phyloP scores from a whole-genome alignment of 1,139 yeast species.

The Nadsonia starkeyi-henricii region DNA sequence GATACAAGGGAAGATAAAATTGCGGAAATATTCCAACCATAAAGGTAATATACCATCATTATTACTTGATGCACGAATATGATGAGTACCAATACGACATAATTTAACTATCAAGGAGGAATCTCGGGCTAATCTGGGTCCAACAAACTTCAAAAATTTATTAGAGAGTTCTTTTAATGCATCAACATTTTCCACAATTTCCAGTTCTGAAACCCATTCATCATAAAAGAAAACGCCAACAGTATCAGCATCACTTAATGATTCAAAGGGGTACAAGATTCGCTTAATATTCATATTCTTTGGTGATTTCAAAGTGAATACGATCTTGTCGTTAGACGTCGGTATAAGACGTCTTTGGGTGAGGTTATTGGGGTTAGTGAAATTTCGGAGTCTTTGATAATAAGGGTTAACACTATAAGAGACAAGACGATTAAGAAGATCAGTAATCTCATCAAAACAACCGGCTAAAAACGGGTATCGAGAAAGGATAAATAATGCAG shows the following conservation, averaged over 20 bases:
- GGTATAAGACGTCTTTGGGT: not conserved
- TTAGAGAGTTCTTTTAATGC: slow-evolving; percentile 36
- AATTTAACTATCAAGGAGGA: slow-evolving; percentile 41
- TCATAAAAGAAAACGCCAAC: slow-evolving; percentile 35
- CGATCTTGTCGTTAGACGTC: slow-evolving; percentile 1
- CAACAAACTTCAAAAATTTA: slow-evolving; percentile 40
- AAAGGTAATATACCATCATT: slow-evolving; percentile 8
- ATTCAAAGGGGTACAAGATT: slow-evolving; percentile 5
- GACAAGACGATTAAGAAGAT: slow-evolving; percentile 36
- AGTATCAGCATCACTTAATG: slow-evolving; percentile 17
- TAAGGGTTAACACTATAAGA: slow-evolving; percentile 40
- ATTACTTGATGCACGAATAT: slow-evolving; percentile 10
- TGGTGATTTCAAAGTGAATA: slow-evolving; percentile 1
- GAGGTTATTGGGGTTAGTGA: not conserved
- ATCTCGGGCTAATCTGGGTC: slow-evolving; percentile 41
- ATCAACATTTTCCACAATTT: slow-evolving; percentile 27
- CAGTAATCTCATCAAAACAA: slow-evolving; percentile 39
- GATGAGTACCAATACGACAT: slow-evolving; percentile 41
- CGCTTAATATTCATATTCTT: not conserved
- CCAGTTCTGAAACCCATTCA: slow-evolving; percentile 35
- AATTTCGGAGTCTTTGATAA: slow-evolving; percentile 17
- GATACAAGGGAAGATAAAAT: slow-evolving; percentile 54
- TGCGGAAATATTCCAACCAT: slow-evolving; percentile 56
- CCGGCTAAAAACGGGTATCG: slow-evolving; percentile 51
- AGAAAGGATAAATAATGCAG: slow-evolving; percentile 45